A percentile compares a stretch with the other conserved stretches of the same genome.
Conservation (phyloP, 352 stramenopile genomes). For the Pelagophyceae sp. region DNA sequence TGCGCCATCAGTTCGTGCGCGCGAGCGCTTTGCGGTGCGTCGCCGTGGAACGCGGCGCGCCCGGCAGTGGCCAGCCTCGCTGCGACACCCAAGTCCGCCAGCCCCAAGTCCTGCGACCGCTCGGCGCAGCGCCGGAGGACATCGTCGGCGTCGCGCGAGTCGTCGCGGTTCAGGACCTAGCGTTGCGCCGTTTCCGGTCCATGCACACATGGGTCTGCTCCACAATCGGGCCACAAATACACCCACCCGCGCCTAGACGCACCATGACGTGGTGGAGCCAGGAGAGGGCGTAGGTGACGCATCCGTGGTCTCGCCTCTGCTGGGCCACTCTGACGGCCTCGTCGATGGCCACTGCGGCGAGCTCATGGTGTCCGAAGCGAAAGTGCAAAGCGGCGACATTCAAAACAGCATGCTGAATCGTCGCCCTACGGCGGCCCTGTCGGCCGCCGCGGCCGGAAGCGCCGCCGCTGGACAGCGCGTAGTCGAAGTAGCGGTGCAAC, state of each 20-base stretch:
- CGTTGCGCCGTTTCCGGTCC: too few species aligned
- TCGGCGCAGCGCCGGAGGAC: constrained; percentile 18
- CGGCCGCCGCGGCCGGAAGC: neutral
- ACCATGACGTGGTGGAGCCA: constrained; percentile 55
- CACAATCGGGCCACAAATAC: too few species aligned
- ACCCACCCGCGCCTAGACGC: too few species aligned
- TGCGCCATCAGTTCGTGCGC: neutral
- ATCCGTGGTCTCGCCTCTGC: constrained; percentile 67
- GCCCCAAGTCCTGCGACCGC: constrained; percentile 18
- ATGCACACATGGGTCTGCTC: too few species aligned
- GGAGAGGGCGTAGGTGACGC: constrained; percentile 63
- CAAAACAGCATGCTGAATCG: constrained; percentile 60
- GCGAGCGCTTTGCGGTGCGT: constrained; percentile 5
- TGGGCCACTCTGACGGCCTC: constrained; percentile 67
- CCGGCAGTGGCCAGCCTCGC: constrained; percentile 13
- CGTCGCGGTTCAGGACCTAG: constrained; percentile 8
- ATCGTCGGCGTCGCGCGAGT: constrained; percentile 10
- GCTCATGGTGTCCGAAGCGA: constrained; percentile 52
- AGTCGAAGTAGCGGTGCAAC: constrained; percentile 67
- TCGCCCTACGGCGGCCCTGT: constrained; percentile 30
- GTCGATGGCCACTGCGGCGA: constrained; percentile 59
- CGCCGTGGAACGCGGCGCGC: neutral
- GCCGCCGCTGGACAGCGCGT: constrained; percentile 35
- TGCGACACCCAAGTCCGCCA: constrained; percentile 18
- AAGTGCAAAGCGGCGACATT: constrained; percentile 66